Evolutionary conservation across 1,284 basidiomycete species (phyloP).

Genomic region (Gomphus sp.): DNA sequence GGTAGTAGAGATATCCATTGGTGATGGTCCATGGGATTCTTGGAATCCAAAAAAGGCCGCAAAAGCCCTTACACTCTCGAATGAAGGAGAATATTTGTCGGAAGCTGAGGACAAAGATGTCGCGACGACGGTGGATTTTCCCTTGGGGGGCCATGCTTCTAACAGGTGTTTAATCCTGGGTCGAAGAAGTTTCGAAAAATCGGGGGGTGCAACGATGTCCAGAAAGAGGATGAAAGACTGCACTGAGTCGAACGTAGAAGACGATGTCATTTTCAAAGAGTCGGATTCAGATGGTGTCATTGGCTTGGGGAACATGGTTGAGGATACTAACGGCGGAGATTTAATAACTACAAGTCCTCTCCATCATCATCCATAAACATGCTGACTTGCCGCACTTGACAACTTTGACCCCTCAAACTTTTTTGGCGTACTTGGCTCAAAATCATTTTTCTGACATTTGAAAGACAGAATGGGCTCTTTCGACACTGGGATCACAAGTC

Average conservation of each 20-base stretch:
- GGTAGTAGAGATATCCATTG: too few species aligned
- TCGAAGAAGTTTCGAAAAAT: not conserved
- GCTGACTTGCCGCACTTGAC: not conserved
- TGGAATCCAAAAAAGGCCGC: constrained; percentile 5
- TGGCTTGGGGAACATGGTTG: not conserved
- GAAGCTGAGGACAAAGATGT: not conserved
- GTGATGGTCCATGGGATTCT: not conserved
- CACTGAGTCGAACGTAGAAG: not conserved
- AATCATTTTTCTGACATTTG: not conserved
- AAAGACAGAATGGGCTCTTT: not conserved
- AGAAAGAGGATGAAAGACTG: not conserved
- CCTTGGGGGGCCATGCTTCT: constrained; percentile 4
- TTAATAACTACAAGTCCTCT: not conserved
- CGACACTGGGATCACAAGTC: not conserved
- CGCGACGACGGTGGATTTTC: not conserved
- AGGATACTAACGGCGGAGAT: constrained; percentile 1
- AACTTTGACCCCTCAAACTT: not conserved
- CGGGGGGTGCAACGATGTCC: too few species aligned
- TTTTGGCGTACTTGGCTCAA: not conserved
- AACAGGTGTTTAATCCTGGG: constrained; percentile 4
- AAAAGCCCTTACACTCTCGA: constrained; percentile 5
- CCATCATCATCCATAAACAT: constrained; percentile 4
- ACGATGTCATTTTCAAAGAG: not conserved
- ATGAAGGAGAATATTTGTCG: not conserved
- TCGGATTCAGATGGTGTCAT: not conserved